Base-by-base conservation (phyloP, 2,329 filamentous ascomycete species). In the Trichoderma koningii region DNA sequence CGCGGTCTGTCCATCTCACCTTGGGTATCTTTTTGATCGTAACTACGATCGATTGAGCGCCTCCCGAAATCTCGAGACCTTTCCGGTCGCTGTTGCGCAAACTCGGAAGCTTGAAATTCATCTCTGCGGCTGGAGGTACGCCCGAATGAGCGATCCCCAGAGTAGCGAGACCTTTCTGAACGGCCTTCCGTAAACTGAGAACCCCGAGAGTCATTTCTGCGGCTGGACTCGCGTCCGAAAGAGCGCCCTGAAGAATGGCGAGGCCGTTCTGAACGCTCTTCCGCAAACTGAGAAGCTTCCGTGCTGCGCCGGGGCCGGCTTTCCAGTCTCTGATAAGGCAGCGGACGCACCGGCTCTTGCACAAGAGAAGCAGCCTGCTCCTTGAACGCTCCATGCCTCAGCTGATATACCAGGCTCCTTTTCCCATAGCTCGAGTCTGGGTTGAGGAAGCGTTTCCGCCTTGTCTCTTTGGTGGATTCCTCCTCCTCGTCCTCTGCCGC, bases 391-490 rank as follows among this genome's bases (percentile, higher is more conserved):
- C 82, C 83, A 60, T 80, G 77, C 70, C 84, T 85, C 66, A 84
- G 71, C 69, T 82, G 76, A 63, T 84, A 86, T 2, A 87, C 84
- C 17, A 85, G 67, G 68, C 85, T 87, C 52, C 75, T 79, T 74
- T 84, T 85, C 19, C 84, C 85, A 70, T 85, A 85, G 1, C 71
- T 67, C 19, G 74, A 77, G 2, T 79, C 74, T 0, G 81, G 79
- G 66, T 87, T 80, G 55, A 82, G 74, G 70, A 87, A 87, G 5
- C 85, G 79, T 41, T 81, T 80, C 53, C 77, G 76, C 50, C 85
- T 79, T 6, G 83, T 79, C 70, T 80, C 78, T 3, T 77, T 76
- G 17, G 75, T 75, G 2, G 66, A 66, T 2, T 74, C 73, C 7
- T 74, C 73, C 15, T 74, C 73, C 14, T 70, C 70, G 26, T 76